Percentiles rank a stretch among this genome's conserved stretches.
These are phyloP conservation scores for Arthonia radiata DNA, from an alignment of 495 filamentous ascomycete species.

Conservation along the genomic window DNA sequence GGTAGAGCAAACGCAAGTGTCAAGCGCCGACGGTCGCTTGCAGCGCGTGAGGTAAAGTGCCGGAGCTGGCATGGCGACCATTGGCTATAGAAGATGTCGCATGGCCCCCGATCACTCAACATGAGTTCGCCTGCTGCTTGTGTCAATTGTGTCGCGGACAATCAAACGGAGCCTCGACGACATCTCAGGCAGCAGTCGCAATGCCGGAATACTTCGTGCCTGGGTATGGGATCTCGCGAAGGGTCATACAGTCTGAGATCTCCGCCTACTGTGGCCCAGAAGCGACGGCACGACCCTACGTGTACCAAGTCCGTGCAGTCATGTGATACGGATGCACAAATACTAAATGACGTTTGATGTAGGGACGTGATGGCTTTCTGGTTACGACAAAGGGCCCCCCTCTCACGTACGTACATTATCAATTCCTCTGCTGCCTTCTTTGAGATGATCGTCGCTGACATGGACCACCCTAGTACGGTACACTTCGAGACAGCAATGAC, in stretches of 20 bases:
- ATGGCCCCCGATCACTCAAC: no score
- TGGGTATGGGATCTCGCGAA: conserved; percentile 12
- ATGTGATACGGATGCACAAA: conserved; percentile 1
- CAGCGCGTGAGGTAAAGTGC: no score
- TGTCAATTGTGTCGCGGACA: no score
- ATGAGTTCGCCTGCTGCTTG: no score
- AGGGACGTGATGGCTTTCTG: conserved; percentile 14
- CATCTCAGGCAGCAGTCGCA: no score
- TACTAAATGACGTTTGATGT: conserved; percentile 3
- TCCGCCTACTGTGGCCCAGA: conserved; percentile 13
- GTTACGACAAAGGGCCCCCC: conserved; percentile 11
- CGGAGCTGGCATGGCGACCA: no score
- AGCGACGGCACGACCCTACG: conserved; percentile 11
- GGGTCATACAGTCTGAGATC: conserved; percentile 13
- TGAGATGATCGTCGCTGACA: conserved; percentile 1
- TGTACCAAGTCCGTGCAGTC: conserved; percentile 8
- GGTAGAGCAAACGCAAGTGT: no score
- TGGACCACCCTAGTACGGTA: no score
- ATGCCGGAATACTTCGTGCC: conserved; percentile 15
- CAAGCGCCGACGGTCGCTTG: no score
- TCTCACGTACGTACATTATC: conserved; percentile 10
- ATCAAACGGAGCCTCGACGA: no score
- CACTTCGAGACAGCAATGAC: no score
- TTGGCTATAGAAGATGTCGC: no score
- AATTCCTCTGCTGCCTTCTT: not conserved